These are phyloP conservation scores for Candida sanyaensis DNA, from an alignment of 1,139 yeast genomes.

Conservation along the genomic window DNA sequence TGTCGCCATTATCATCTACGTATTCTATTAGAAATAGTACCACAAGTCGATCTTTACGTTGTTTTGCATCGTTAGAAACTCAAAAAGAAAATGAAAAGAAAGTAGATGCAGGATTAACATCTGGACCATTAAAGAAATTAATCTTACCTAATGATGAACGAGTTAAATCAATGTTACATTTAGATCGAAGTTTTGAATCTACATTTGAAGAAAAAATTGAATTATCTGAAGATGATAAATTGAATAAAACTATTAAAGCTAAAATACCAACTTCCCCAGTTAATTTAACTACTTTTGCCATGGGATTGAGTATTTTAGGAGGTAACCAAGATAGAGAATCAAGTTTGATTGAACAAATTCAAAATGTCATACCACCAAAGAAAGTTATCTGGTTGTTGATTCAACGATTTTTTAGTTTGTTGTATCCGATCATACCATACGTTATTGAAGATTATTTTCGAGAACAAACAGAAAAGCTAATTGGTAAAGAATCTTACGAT, in stretches of 20 bases:
- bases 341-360: constrained; percentile 27
- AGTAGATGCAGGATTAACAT: constrained; percentile 5
- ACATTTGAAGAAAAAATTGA: constrained; percentile 31
- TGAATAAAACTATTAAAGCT: constrained; percentile 16
- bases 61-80: constrained; percentile 19
- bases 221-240: constrained; percentile 35
- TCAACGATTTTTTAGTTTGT: constrained; percentile 24
- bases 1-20: constrained; percentile 52
- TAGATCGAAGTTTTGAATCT: constrained; percentile 13
- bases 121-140: constrained; percentile 12
- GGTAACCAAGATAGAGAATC: constrained; percentile 27
- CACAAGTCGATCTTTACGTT: constrained; percentile 37
- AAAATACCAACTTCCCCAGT: neutral
- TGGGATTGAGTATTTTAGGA: constrained; percentile 26
- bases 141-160: constrained; percentile 15
- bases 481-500: constrained; percentile 28
- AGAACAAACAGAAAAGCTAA: constrained; percentile 19
- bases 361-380: constrained; percentile 31
- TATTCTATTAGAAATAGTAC: constrained; percentile 49
- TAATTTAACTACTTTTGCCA: constrained; percentile 19
- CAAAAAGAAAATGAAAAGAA: constrained; percentile 1
- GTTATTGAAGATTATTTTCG: constrained; percentile 30
- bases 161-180: constrained; percentile 12
- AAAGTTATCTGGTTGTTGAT: constrained; percentile 29
- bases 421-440: constrained; percentile 34